Base-by-base conservation (phyloP, 2,329 filamentous ascomycete genomes). In the Colletotrichum tabaci region DNA sequence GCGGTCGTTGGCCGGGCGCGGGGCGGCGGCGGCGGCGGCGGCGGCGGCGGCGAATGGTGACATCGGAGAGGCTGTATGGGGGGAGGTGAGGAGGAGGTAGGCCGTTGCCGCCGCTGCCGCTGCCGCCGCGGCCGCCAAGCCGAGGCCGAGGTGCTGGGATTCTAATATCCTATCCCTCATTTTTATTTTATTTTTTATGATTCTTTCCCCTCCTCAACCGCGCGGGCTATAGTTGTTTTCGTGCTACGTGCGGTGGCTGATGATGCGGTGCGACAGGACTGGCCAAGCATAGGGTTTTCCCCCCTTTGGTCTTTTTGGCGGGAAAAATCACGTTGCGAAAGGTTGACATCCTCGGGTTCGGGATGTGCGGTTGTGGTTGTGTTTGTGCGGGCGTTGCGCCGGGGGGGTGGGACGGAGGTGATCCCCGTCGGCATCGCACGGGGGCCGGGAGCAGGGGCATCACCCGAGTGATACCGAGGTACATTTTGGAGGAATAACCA, bases 81-180 rank as follows among this genome's bases (percentile, higher is more conserved):
- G 75, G 56, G 77, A 79, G 57, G 74, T 77, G 62, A 77, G 79
- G 60, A 75, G 77, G 62, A 81, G 79, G 57, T 82, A 84, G 65
- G 81, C 79, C 18, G 77, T 80, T 63, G 82, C 81, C 46, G 75
- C 77, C 12, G 76, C 78, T 0, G 74, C 50, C 42, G 72, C 53
- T n/a, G 53, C 53, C 13, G 53, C 53, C 61, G 52, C 60, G 67
- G 66, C 30, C 30, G 69, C 74, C 18, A 74, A 49, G 50, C 69
- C 64, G 61, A 74, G 53, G 62, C 61, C 57, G 58, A 74, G 49
- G 62, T 58, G 66, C 40, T 61, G 70, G 53, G 13, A 53, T 12
- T 66, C 70, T 18, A 70, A 55, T 21, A 70, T 23, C 35, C 44
- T 55, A 15, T 65, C 70, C 26, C 46, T 62, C 70, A 70, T 70